These are phyloP conservation scores for Henckelia pumila DNA, from an alignment of 257 asterid genomes.

Conservation along the genomic window DNA sequence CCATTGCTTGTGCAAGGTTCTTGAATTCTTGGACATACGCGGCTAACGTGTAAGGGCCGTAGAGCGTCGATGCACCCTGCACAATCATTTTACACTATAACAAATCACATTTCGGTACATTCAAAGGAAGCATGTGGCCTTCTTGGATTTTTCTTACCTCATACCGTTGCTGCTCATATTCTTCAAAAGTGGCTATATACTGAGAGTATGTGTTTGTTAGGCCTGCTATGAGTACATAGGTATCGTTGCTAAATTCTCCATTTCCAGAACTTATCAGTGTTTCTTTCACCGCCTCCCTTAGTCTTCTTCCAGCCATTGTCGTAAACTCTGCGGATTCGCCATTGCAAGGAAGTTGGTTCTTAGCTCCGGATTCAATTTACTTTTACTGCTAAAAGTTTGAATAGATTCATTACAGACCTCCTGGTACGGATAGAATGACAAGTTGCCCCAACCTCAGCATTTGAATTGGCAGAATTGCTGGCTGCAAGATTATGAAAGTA, in stretches of 20 bases:
- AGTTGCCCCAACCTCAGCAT: slow-evolving; percentile 52
- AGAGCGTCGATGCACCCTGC: slow-evolving; percentile 64
- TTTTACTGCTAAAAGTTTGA: background rate
- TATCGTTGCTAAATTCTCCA: slow-evolving; percentile 39
- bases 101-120: background rate
- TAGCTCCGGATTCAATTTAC: background rate
- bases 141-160: slow-evolving; percentile 36
- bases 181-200: slow-evolving; percentile 53
- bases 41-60: slow-evolving; percentile 62
- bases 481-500: slow-evolving; percentile 31
- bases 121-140: background rate
- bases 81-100: background rate
- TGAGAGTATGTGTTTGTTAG: slow-evolving; percentile 58
- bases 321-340: slow-evolving; percentile 45
- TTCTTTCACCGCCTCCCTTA: slow-evolving; percentile 58
- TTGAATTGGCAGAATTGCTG: slow-evolving; percentile 60
- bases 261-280: slow-evolving; percentile 40
- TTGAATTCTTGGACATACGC: slow-evolving; percentile 73
- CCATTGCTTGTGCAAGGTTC: slow-evolving; percentile 46
- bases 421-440: slow-evolving; percentile 54
- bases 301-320: slow-evolving; percentile 64
- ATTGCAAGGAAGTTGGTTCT: background rate
- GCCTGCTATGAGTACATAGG: slow-evolving; percentile 53
- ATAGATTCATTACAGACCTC: slow-evolving; percentile 37
- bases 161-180: slow-evolving; percentile 54